Base-by-base conservation (phyloP, 2,329 filamentous ascomycete genomes). In the Chaetomium strumarium region DNA sequence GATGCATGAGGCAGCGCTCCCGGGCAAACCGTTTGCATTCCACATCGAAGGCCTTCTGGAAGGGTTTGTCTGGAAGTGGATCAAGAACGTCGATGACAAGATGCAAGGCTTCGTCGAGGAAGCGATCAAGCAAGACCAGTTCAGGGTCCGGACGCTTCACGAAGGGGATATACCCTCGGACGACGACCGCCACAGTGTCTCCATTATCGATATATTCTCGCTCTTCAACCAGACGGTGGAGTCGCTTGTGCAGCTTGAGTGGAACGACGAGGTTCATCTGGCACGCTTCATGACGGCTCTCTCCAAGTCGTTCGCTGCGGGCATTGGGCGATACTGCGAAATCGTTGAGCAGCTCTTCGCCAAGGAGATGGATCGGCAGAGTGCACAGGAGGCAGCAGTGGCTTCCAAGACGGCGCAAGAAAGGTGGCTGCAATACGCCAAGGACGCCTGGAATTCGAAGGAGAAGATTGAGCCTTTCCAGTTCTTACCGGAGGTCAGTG, bases 211-310 rank as follows among this genome's bases (percentile, higher is more conserved):
- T 67, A 84, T 96, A 40, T 97, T 96, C 72, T 85, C 88, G 62
- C 85, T 95, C 1, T 96, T 97, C 75, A 95, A 91, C 63, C 88
- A 96, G 70, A 88, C 87, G 16, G 83, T 95, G 34, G 87, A 96
- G 58, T 89, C 95, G 63, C 83, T 99, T 50, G 84, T 88, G 49
- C 77, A 89, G 60, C 77, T 99, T 11, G 83, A 91, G 55, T 99
- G 93, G 93, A 86, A 90, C 58, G 90, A 97, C 66, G 89, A 96
- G 63, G 77, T 95, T 36, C 91, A 96, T 60, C 88, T 96, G 66
- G 92, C 93, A 37, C 90, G 91, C 57, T 99, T 99, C 70, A 97
- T 97, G 91, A 99, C 93, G 14, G 83, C 90, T 2, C 75, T 96
- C 14, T 85, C 91, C 13, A 95, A 90, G 63, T 85, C 86, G 0